Base-by-base conservation (phyloP, 2,329 filamentous ascomycete genomes). In the Fusarium guadeloupense region DNA sequence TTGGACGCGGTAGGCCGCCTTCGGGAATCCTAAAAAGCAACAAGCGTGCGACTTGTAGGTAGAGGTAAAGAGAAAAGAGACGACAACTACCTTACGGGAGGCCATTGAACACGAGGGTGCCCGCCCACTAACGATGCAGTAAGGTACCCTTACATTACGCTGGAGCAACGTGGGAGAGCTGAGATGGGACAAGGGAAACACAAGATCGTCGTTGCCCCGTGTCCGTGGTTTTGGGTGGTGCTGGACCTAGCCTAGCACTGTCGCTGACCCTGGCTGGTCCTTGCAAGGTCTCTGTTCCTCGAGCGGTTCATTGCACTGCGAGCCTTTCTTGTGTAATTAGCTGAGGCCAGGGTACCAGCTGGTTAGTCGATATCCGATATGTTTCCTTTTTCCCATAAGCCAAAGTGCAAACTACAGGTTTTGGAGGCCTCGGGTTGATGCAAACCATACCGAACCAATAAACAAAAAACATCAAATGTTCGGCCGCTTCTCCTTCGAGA, bases 171-270 rank as follows among this genome's bases (percentile, higher is more conserved):
- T 50, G 49, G 41, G 31, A 46, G 56, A 58, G 51, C 50, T 54
- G 48, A 66, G 47, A 56, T 40, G 47, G 47, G 60, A 63, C 47
- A 54, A 45, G 66, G n/a, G 41, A 68, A 59, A 68, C 62, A 58
- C 52, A 66, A 53, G 67, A 69, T 69, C 67, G 67, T 58, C 67
- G 45, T 55, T 37, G 58, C 66, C 62, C 66, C 67, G 65, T 66
- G 64, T 59, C 67, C 67, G 55, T 68, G 67, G 67, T 55, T 69
- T 69, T 69, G 67, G 67, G 67, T 69, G 66, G 64, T 67, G 57
- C 64, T 31, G 49, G 62, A 63, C 62, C 62, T 54, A 41, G 25
- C 39, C 39, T 59, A 59, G 28, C 28, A 12, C 28, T 31, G 28
- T 31, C 14, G 67, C 49, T 66, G 48, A 57, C 48, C 59, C 55